Evolutionary conservation across 495 filamentous ascomycete genomes (phyloP), one percentile per base, ranked within the genome.

Genomic region (Hyaloscypha bicolor): DNA sequence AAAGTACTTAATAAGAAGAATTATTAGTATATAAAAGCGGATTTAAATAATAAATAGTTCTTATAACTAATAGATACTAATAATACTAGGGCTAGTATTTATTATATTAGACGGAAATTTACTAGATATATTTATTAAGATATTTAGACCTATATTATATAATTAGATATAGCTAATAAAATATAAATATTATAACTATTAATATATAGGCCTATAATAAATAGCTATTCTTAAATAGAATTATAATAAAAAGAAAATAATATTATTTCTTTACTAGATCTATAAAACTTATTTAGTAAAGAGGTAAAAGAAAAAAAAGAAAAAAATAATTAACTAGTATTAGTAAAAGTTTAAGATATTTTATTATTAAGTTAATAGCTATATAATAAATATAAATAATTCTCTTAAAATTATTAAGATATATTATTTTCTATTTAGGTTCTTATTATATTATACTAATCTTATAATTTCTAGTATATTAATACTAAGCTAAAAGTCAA

Each of bases 391-490:
- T 62, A 68, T 60, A 25, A 69, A 71, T 63, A 61, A 75, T 60
- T 53, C 9, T 53, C 64, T 60, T 31, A 70, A 75, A 61, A 59
- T 81, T 69, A 53, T 77, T 63, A 80, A 78, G 74, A 76, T 79
- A 64, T 35, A 12, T 4, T 6, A 53, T 4, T 53, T 55, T 35
- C 30, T 31, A 2, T 9, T 37, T 25, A 3, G 0, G 2, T 25
- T 58, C 55, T 52, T 60, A 55, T 53, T 31, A 29, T 65, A 31
- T 33, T 16, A 55, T 30, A 33, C 67, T 69, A 25, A 69, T 22
- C 53, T 42, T 48, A 59, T 53, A 25, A 25, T 25, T 19, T 25
- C 0, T 65, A 69, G 67, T 69, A 60, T 60, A 65, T 69, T 32
- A 61, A 69, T 42, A 62, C 3, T 45, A 55, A 3, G 37, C 39